phyloP scores from a whole-genome alignment of 139 green algal species.

The Mesostigma viride region DNA sequence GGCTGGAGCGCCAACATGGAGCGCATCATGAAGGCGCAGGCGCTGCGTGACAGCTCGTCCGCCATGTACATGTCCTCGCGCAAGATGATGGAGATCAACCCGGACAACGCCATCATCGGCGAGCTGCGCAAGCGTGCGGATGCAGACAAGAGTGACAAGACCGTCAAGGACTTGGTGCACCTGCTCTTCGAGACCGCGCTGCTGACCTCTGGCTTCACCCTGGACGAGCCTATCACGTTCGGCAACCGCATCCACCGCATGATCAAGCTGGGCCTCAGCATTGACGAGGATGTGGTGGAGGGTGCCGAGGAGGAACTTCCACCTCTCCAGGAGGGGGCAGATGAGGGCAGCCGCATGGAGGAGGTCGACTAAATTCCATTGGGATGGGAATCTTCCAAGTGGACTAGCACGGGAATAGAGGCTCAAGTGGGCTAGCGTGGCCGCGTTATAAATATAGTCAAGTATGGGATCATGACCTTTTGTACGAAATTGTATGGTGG shows the following conservation, averaged over 20 bases:
- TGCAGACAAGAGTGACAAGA: slow-evolving; percentile 96
- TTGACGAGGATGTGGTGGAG: slow-evolving; percentile 80
- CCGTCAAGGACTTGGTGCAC: slow-evolving; percentile 95
- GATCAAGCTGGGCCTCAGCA: slow-evolving; percentile 95
- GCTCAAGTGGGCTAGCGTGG: too few species aligned
- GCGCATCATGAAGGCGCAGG: slow-evolving; percentile 97
- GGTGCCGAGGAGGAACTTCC: slow-evolving; percentile 61
- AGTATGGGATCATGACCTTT: too few species aligned
- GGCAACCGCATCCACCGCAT: slow-evolving; percentile 94
- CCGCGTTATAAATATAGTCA: too few species aligned
- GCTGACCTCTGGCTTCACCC: slow-evolving; percentile 81
- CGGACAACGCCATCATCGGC: slow-evolving; percentile 86
- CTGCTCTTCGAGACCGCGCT: slow-evolving; percentile 95
- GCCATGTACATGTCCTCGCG: slow-evolving; percentile 93
- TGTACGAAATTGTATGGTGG: too few species aligned
- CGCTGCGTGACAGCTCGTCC: slow-evolving; percentile 92
- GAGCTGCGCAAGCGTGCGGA: slow-evolving; percentile 76
- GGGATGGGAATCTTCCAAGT: too few species aligned
- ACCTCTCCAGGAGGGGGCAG: slow-evolving; percentile 80
- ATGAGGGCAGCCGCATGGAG: slow-evolving; percentile 94
- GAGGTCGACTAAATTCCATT: slow-evolving; percentile 63
- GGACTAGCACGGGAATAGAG: too few species aligned
- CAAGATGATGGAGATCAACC: slow-evolving; percentile 99
- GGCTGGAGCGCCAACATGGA: slow-evolving; percentile 99
- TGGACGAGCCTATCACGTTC: slow-evolving; percentile 95